phyloP scores from a whole-genome alignment of 768 basidiomycete species.

The Nidula microcarpa region DNA sequence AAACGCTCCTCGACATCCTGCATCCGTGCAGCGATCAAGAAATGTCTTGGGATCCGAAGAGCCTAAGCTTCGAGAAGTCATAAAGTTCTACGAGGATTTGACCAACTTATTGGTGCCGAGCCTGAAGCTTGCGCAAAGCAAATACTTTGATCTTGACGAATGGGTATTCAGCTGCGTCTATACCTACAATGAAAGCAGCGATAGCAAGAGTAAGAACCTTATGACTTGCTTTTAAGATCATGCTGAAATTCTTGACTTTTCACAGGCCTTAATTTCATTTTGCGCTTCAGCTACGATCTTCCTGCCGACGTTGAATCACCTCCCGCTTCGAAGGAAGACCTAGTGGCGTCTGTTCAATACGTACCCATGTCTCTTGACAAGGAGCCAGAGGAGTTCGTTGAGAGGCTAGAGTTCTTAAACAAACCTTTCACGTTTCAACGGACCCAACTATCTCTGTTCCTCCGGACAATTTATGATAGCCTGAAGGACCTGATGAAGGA shows the following conservation, averaged over 20 bases:
- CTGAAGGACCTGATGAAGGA: slow-evolving; percentile 36
- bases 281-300: slow-evolving; percentile 45
- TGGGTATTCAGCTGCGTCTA: slow-evolving; percentile 66
- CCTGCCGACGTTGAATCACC: slow-evolving; percentile 24
- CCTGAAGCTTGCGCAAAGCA: slow-evolving; percentile 40
- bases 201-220: too few species aligned
- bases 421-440: slow-evolving; percentile 66
- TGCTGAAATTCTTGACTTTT: slow-evolving; percentile 7
- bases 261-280: slow-evolving; percentile 58
- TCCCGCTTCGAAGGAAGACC: slow-evolving; percentile 30
- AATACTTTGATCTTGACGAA: slow-evolving; percentile 50
- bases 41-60: slow-evolving; percentile 39
- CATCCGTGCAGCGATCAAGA: slow-evolving; percentile 28
- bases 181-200: too few species aligned
- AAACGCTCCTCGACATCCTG: slow-evolving; percentile 36
- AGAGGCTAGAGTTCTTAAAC: slow-evolving; percentile 57
- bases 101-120: slow-evolving; percentile 73
- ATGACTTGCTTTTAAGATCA: too few species aligned
- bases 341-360: slow-evolving; percentile 53
- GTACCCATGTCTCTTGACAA: slow-evolving; percentile 62
- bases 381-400: slow-evolving; percentile 52
- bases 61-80: slow-evolving; percentile 54
- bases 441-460: slow-evolving; percentile 64
- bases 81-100: slow-evolving; percentile 82
- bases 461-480: slow-evolving; percentile 55